Percentiles rank a stretch among this genome's conserved stretches.
Evolutionary conservation across 139 green algal genomes (phyloP).

Genomic region (Coelastrella sp.): DNA sequence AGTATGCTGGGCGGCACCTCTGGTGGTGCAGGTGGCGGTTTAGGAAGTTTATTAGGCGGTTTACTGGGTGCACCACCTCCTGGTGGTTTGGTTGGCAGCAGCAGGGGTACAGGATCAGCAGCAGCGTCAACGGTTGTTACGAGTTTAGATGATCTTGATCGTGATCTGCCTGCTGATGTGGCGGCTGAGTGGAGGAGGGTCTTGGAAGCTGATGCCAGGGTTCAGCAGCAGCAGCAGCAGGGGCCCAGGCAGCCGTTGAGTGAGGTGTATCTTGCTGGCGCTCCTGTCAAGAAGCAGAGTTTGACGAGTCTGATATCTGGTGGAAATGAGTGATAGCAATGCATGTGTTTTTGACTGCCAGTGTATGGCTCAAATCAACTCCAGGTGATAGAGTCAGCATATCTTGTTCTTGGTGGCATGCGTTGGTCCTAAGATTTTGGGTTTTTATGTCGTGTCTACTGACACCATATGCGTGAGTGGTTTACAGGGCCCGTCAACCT

Average conservation of each 20-base stretch:
- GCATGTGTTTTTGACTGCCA: neutral
- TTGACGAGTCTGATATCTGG: neutral
- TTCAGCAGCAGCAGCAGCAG: neutral
- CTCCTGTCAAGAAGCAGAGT: slow-evolving; percentile 27
- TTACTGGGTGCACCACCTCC: slow-evolving; percentile 22
- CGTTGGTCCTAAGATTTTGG: neutral
- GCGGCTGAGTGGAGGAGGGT: slow-evolving; percentile 43
- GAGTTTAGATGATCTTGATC: slow-evolving; percentile 30
- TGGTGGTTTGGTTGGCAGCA: no score
- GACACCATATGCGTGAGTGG: no score
- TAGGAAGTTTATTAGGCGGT: slow-evolving; percentile 49
- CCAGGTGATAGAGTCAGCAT: neutral
- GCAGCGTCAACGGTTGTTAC: neutral
- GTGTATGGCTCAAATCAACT: neutral
- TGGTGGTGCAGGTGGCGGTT: slow-evolving; percentile 41
- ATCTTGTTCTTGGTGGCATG: neutral
- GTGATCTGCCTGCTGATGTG: slow-evolving; percentile 30
- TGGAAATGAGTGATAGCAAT: neutral
- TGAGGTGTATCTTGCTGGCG: slow-evolving; percentile 46
- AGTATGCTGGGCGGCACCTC: slow-evolving; percentile 50
- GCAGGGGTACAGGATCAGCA: neutral
- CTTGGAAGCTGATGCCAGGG: slow-evolving; percentile 33
- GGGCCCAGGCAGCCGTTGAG: neutral
- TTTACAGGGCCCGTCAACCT: no score
- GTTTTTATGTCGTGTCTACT: no score